Conservation (phyloP, 202 grass and related monocot genomes). For the Setaria viridis region DNA sequence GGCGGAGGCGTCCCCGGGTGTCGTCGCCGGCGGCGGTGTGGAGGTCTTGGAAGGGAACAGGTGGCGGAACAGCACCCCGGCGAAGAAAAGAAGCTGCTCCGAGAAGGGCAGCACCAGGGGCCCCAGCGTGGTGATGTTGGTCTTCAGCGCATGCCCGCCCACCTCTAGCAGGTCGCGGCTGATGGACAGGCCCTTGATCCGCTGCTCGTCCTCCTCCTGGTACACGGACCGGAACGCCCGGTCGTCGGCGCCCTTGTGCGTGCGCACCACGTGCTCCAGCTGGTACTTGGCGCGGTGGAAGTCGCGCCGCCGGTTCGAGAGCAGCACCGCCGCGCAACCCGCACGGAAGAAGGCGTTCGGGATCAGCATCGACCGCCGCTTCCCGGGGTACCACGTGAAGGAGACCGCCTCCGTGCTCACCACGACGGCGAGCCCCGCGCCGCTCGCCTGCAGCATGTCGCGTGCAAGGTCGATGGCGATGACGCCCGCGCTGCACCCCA, state of each 20-base stretch:
- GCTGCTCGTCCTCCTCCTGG: constrained; percentile 97
- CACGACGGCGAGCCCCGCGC: constrained; percentile 74
- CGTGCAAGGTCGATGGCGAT: constrained; percentile 87
- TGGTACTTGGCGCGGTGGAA: constrained; percentile 94
- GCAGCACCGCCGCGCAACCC: constrained; percentile 77
- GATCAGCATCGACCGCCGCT: constrained; percentile 93
- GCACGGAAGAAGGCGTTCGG: constrained; percentile 93
- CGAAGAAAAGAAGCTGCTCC: constrained; percentile 97
- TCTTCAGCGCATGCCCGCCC: constrained; percentile 92
- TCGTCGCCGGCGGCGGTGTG: background rate
- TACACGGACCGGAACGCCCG: constrained; percentile 88
- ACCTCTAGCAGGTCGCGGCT: constrained; percentile 98
- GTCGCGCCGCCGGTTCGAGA: constrained; percentile 88
- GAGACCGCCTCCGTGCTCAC: constrained; percentile 94
- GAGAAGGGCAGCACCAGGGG: constrained; percentile 95
- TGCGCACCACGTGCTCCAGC: constrained; percentile 96
- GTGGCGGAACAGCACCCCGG: constrained; percentile 88
- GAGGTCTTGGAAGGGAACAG: constrained; percentile 72
- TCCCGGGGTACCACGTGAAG: constrained; percentile 93
- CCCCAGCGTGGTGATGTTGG: constrained; percentile 97
- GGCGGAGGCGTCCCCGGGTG: constrained; percentile 28
- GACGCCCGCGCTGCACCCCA: constrained; percentile 95
- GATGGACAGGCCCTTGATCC: constrained; percentile 91
- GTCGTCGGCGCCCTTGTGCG: constrained; percentile 93
- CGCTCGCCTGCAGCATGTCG: constrained; percentile 98